Conservation (phyloP, 176 grass and related monocot genomes). For the Oryza longistaminata region DNA sequence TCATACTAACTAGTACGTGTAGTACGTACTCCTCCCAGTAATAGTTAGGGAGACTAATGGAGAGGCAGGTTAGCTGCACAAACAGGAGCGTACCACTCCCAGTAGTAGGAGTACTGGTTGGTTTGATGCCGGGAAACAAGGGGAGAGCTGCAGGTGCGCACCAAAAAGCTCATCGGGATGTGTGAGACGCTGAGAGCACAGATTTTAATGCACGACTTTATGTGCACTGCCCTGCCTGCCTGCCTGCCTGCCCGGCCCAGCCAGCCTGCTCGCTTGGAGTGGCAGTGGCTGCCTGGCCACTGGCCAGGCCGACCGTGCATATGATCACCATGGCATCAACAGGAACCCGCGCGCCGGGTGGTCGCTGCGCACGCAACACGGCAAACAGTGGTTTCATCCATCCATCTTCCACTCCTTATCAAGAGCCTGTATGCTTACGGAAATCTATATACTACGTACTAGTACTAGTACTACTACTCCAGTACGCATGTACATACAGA, state of each 20-base stretch:
- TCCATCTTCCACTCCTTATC: not conserved
- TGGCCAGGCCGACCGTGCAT: slow-evolving; percentile 26
- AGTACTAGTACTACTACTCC: too few species aligned
- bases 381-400: not conserved
- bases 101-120: not conserved
- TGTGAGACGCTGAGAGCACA: slow-evolving; percentile 23
- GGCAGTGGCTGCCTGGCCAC: not conserved
- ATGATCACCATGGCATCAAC: not conserved
- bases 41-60: not conserved
- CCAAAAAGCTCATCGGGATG: slow-evolving; percentile 3
- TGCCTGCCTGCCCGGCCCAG: not conserved
- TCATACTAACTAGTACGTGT: too few species aligned
- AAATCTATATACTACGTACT: too few species aligned
- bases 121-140: slow-evolving; percentile 63
- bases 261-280: slow-evolving; percentile 3
- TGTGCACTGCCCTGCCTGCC: not conserved
- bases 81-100: not conserved
- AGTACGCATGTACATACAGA: not conserved
- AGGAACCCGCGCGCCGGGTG: not conserved
- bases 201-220: slow-evolving; percentile 39
- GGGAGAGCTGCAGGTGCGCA: slow-evolving; percentile 31
- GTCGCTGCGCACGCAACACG: not conserved
- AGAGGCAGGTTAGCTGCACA: not conserved
- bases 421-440: not conserved
- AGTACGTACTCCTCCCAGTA: too few species aligned